These are phyloP conservation scores for Penicillium cinerascens DNA, from an alignment of 495 filamentous ascomycete species.

Conservation along the genomic window DNA sequence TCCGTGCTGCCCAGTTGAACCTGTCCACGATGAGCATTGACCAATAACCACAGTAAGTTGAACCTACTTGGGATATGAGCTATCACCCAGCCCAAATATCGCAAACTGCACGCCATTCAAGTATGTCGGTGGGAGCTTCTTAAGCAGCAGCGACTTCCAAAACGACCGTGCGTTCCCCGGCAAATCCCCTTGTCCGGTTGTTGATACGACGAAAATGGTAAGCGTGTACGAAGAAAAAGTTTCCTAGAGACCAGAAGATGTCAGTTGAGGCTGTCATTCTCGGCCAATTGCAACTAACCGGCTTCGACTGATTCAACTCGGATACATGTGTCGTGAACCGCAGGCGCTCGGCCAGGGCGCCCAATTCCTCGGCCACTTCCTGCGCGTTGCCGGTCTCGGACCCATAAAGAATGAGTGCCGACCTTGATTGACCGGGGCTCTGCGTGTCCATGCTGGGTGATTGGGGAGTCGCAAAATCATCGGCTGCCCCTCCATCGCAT, in stretches of 20 bases:
- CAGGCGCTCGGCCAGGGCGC: conserved; percentile 64
- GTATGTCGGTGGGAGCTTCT: conserved; percentile 68
- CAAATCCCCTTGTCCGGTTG: conserved; percentile 92
- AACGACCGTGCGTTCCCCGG: conserved; percentile 75
- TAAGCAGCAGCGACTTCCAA: conserved; percentile 80
- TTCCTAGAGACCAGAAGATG: conserved; percentile 29
- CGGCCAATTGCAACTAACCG: conserved; percentile 52
- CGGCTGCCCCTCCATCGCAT: conserved; percentile 11
- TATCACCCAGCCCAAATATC: conserved; percentile 90
- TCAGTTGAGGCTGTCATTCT: not conserved
- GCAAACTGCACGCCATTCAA: conserved; percentile 67
- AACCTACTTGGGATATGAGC: conserved; percentile 80
- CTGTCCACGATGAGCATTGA: conserved; percentile 39
- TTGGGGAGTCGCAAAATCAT: not conserved
- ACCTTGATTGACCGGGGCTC: conserved; percentile 33
- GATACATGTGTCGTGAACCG: conserved; percentile 70
- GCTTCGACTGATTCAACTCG: conserved; percentile 70
- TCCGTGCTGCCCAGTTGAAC: conserved; percentile 90
- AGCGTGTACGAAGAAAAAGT: conserved; percentile 52
- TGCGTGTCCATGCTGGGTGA: conserved; percentile 22
- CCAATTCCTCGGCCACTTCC: conserved; percentile 83
- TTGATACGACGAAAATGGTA: conserved; percentile 78
- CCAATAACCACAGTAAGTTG: not conserved
- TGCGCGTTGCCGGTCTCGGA: conserved; percentile 92
- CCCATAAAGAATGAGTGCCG: conserved; percentile 81